Percentiles rank a stretch among this genome's conserved stretches.
Evolutionary conservation across 495 filamentous ascomycete species (phyloP).

Genomic region (Apodospora peruviana): DNA sequence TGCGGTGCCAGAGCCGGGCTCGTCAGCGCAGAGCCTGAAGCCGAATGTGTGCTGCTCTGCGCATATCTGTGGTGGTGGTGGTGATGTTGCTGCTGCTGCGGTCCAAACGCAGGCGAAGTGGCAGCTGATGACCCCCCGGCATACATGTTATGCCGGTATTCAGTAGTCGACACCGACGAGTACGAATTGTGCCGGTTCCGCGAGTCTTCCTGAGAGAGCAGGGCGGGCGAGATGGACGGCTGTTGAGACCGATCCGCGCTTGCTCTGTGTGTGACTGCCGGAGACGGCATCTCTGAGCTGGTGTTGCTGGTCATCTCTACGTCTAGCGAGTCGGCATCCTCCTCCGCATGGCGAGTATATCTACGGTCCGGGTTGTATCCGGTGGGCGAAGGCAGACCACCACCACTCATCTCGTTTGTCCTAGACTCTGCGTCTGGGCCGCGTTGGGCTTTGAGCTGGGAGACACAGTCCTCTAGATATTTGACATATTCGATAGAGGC

Average conservation of each 20-base stretch:
- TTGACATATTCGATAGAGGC: constrained; percentile 95
- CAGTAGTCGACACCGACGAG: constrained; percentile 35
- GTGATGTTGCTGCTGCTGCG: constrained; percentile 22
- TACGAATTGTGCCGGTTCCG: constrained; percentile 38
- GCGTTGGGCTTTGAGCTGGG: constrained; percentile 66
- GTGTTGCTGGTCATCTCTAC: constrained; percentile 49
- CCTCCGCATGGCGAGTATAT: constrained; percentile 8
- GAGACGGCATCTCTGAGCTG: constrained; percentile 26
- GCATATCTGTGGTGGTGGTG: constrained; percentile 18
- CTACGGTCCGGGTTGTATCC: constrained; percentile 22
- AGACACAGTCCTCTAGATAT: constrained; percentile 86
- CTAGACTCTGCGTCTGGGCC: constrained; percentile 9
- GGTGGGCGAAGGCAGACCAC: constrained; percentile 19
- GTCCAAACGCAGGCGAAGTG: constrained; percentile 43
- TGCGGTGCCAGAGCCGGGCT: constrained; percentile 45
- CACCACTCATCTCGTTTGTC: constrained; percentile 7
- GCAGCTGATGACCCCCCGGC: constrained; percentile 38
- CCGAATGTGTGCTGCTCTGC: constrained; percentile 21
- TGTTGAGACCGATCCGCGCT: constrained; percentile 25
- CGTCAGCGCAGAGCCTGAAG: constrained; percentile 38
- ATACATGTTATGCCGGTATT: constrained; percentile 39
- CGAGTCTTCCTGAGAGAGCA: constrained; percentile 33
- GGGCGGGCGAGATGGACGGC: constrained; percentile 45
- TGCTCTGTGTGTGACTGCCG: constrained; percentile 26
- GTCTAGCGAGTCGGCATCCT: constrained; percentile 24